phyloP scores from a whole-genome alignment of 2,329 filamentous ascomycete species.

The Aspergillus sp. region DNA sequence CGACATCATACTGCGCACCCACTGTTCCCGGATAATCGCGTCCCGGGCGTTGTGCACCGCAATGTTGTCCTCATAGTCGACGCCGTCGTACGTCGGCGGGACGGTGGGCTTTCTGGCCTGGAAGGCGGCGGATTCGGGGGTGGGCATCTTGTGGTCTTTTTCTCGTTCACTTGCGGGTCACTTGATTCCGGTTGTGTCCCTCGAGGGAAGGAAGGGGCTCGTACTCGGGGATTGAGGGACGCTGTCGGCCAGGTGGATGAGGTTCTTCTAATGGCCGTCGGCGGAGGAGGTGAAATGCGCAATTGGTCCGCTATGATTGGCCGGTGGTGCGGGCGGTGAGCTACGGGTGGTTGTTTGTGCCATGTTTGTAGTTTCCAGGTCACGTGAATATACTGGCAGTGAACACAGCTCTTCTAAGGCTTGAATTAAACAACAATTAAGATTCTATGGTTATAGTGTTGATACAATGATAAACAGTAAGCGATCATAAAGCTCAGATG shows the following conservation, averaged over 20 bases:
- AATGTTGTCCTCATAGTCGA: conserved; percentile 58
- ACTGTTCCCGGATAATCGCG: conserved; percentile 58
- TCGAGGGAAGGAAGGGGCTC: background rate
- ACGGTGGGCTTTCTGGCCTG: conserved; percentile 59
- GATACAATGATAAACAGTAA: too few relatives aligned
- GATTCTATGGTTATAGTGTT: too few relatives aligned
- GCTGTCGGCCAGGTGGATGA: background rate
- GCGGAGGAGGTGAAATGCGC: conserved; percentile 7
- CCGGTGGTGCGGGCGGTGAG: conserved; percentile 14
- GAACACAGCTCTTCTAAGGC: too few relatives aligned
- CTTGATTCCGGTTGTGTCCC: background rate
- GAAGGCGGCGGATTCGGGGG: conserved; percentile 56
- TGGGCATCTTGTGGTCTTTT: conserved; percentile 46
- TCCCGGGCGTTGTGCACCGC: conserved; percentile 58
- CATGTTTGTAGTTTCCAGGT: background rate
- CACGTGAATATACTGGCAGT: too few relatives aligned
- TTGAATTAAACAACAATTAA: too few relatives aligned
- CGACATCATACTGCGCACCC: conserved; percentile 63
- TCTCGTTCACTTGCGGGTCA: background rate
- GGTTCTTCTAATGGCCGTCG: conserved; percentile 5
- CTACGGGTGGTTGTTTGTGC: background rate
- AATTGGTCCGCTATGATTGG: conserved; percentile 25
- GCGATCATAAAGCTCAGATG: too few relatives aligned
- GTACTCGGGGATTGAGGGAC: background rate
- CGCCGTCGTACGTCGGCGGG: conserved; percentile 57